These are phyloP conservation scores for Fusarium sp. DNA, from an alignment of 2,329 filamentous ascomycete species.

Conservation along the genomic window DNA sequence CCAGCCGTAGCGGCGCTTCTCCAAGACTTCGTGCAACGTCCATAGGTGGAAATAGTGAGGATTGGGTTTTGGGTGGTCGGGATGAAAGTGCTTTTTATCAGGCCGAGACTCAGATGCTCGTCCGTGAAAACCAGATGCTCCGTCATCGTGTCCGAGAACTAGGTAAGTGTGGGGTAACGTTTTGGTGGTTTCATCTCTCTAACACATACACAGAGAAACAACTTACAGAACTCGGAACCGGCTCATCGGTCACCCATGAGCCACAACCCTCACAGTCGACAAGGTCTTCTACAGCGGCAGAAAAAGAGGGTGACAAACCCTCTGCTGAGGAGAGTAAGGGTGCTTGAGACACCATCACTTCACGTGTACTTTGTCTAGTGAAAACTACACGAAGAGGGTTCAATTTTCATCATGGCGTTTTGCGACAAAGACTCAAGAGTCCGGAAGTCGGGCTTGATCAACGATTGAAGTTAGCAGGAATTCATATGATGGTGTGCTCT, in stretches of 20 bases:
- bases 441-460: slow-evolving; percentile 3
- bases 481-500: slow-evolving; percentile 27
- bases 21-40: slow-evolving; percentile 69
- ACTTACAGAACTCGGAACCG: slow-evolving; percentile 58
- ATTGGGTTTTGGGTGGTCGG: slow-evolving; percentile 72
- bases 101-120: slow-evolving; percentile 82
- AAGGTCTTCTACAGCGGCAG: slow-evolving; percentile 60
- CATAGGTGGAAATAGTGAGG: slow-evolving; percentile 69
- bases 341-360: slow-evolving; percentile 13
- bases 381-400: slow-evolving; percentile 2
- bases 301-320: slow-evolving; percentile 51
- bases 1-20: slow-evolving; percentile 68
- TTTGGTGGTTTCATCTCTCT: not conserved
- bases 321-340: slow-evolving; percentile 30
- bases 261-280: slow-evolving; percentile 64
- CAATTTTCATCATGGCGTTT: slow-evolving; percentile 30
- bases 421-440: slow-evolving; percentile 12
- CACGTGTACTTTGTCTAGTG: not conserved
- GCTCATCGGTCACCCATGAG: slow-evolving; percentile 54
- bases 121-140: slow-evolving; percentile 86
- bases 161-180: slow-evolving; percentile 62
- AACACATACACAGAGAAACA: slow-evolving; percentile 61
- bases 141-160: slow-evolving; percentile 79
- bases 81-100: slow-evolving; percentile 86
- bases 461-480: slow-evolving; percentile 6